Evolutionary conservation across 495 filamentous ascomycete genomes (phyloP), one percentile per base, ranked within the genome.

Genomic region (Tuber microsphaerosporum): DNA sequence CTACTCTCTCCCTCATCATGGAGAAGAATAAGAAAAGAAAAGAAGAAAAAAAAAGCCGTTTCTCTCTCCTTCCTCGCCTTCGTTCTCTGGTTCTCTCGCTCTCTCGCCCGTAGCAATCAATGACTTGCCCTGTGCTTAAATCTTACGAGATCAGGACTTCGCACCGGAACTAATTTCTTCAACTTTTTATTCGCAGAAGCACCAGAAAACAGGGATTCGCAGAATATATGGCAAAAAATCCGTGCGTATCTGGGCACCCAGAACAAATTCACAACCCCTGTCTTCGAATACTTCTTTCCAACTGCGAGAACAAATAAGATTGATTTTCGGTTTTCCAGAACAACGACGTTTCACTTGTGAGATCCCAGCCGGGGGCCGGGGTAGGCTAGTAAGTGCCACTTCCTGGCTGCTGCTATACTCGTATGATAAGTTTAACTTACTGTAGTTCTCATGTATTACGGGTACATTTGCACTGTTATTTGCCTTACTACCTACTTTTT

Each of bases 101-200:
- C 56, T 65, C 56, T 65, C 56, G n/a, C 31, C 56, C 56, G 56
- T 16, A 65, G n/a, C 56, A 65, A 65, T 65, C 26, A 65, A 65
- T 17, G 56, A 17, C 10, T 65, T 31, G n/a, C 26, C 56, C 56
- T 65, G 12, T 31, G 56, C 12, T 65, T n/a, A 65, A 65, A 56
- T 56, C 48, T 56, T 56, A 56, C 48, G 22, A n/a, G 26, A 65
- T 65, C 56, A 65, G 56, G 56, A 65, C 56, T 65, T 65, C 56
- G n/a, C 56, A 31, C 56, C 56, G 56, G 56, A 31, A 17, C 56
- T 22, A 65, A 56, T 56, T 56, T 56, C 48, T 56, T 10, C 22
- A 10, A 56, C 48, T 12, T 56, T n/a, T 56, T 56, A n/a, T 2
- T 56, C 2, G 39, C 5, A 41, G 39, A 56, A 12, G 8, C 4